Percentiles rank a stretch among this genome's conserved stretches.
Evolutionary conservation across 108 stramenopile species (phyloP).

Genomic region (Poteriospumella lacustris): DNA sequence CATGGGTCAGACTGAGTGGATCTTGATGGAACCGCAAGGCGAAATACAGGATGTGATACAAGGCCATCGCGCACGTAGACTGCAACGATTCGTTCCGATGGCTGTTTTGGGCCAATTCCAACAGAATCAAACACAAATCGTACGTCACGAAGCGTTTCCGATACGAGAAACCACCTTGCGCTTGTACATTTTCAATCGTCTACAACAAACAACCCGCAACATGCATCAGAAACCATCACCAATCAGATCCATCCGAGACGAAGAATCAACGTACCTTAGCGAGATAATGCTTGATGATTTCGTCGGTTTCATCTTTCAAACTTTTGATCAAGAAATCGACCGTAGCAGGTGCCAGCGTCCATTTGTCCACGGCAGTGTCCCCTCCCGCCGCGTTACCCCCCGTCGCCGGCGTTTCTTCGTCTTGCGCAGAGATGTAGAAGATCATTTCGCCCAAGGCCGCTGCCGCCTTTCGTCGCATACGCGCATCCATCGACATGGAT

Average conservation of each 20-base stretch:
- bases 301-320: slow-evolving; percentile 33
- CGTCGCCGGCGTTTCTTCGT: not conserved
- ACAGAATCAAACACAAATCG: not conserved
- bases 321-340: slow-evolving; percentile 29
- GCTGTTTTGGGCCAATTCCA: slow-evolving; percentile 1
- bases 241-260: not conserved
- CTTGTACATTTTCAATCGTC: slow-evolving; percentile 47
- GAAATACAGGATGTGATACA: not conserved
- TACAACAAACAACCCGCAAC: not conserved
- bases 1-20: no score
- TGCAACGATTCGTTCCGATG: slow-evolving; percentile 2
- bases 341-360: slow-evolving; percentile 26
- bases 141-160: slow-evolving; percentile 4
- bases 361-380: no score
- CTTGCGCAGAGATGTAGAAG: slow-evolving; percentile 55
- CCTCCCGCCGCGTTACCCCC: no score
- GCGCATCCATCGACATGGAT: not conserved
- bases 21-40: no score
- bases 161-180: slow-evolving; percentile 35
- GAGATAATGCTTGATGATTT: slow-evolving; percentile 35
- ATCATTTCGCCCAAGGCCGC: slow-evolving; percentile 56
- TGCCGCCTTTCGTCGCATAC: slow-evolving; percentile 36
- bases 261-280: slow-evolving; percentile 25
- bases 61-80: not conserved
- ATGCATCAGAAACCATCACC: not conserved